phyloP scores from a whole-genome alignment of 352 stramenopile genomes.

The Stramenopiles sp. region DNA sequence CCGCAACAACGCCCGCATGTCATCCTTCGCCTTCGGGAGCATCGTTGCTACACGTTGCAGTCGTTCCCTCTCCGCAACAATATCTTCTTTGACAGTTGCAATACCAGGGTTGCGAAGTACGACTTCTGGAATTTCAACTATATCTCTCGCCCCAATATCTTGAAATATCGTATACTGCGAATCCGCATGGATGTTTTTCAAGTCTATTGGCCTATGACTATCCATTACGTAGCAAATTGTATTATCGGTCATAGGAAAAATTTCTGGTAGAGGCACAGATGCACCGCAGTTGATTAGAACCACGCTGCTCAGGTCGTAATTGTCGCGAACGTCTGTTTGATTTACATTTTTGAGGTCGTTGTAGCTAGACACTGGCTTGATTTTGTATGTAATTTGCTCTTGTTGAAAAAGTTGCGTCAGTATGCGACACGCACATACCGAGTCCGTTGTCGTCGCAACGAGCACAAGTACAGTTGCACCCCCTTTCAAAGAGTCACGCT shows the following conservation, averaged over 20 bases:
- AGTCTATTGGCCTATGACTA: conserved; percentile 77
- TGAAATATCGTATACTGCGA: too few species aligned
- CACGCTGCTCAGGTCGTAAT: conserved; percentile 53
- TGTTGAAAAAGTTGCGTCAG: conserved; percentile 53
- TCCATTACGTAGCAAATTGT: conserved; percentile 82
- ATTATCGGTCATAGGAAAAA: conserved; percentile 17
- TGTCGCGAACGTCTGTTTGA: conserved; percentile 25
- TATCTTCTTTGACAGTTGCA: too few species aligned
- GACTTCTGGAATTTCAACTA: too few species aligned
- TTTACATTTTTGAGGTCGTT: conserved; percentile 41
- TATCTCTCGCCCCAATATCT: too few species aligned
- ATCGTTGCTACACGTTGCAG: too few species aligned
- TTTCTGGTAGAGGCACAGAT: conserved; percentile 46
- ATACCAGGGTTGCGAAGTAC: too few species aligned
- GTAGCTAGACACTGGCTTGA: conserved; percentile 30
- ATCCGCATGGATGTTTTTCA: conserved; percentile 89
- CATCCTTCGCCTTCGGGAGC: too few species aligned
- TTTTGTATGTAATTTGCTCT: conserved; percentile 45
- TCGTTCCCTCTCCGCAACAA: too few species aligned
- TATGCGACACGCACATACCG: conserved; percentile 77
- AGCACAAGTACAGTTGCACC: conserved; percentile 68
- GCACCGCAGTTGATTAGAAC: conserved; percentile 83
- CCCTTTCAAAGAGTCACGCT: too few species aligned
- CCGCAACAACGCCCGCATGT: too few species aligned
- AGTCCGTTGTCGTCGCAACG: conserved; percentile 75